Conservation (phyloP, 2,329 filamentous ascomycete species). For the Diaporthe aspalathi region DNA sequence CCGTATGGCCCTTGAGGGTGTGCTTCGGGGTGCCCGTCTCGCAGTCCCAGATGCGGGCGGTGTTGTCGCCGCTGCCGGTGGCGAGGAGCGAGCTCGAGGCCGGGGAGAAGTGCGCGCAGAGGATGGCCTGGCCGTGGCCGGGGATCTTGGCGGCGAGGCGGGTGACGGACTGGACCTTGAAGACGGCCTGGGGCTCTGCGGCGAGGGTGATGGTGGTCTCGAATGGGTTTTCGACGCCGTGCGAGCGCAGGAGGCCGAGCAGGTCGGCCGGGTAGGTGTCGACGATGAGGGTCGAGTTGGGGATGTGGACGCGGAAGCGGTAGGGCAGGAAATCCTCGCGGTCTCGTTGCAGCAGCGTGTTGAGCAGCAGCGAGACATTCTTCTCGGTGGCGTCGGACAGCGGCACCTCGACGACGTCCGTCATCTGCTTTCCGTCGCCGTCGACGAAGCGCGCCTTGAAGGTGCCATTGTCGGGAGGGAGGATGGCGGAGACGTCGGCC, state of each 20-base stretch:
- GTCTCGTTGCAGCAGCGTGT: slow-evolving; percentile 77
- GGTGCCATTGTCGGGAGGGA: slow-evolving; percentile 77
- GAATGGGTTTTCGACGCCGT: slow-evolving; percentile 69
- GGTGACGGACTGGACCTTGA: slow-evolving; percentile 91
- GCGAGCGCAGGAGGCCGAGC: slow-evolving; percentile 63
- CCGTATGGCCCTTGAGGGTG: slow-evolving; percentile 87
- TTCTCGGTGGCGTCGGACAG: slow-evolving; percentile 88
- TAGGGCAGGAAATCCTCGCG: slow-evolving; percentile 71
- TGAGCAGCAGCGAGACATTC: slow-evolving; percentile 88
- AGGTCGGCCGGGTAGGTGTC: slow-evolving; percentile 68
- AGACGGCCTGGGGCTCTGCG: slow-evolving; percentile 87
- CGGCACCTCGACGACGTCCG: slow-evolving; percentile 78
- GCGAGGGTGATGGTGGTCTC: slow-evolving; percentile 64
- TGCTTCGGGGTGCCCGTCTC: slow-evolving; percentile 90
- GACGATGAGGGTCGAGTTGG: slow-evolving; percentile 63
- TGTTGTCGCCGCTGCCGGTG: slow-evolving; percentile 91
- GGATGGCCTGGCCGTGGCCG: slow-evolving; percentile 91
- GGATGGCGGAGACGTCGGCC: slow-evolving; percentile 77
- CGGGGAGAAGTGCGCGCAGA: slow-evolving; percentile 88
- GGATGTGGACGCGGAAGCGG: slow-evolving; percentile 70
- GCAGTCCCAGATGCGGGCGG: slow-evolving; percentile 92
- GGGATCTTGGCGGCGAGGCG: slow-evolving; percentile 89
- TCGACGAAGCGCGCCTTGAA: slow-evolving; percentile 91
- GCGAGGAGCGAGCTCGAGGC: slow-evolving; percentile 80
- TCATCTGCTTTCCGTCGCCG: slow-evolving; percentile 77